A percentile compares a stretch with the other conserved stretches of the same genome.
These are phyloP conservation scores for Apiotrichum sp. DNA, from an alignment of 1,284 basidiomycete genomes.

Conservation along the genomic window DNA sequence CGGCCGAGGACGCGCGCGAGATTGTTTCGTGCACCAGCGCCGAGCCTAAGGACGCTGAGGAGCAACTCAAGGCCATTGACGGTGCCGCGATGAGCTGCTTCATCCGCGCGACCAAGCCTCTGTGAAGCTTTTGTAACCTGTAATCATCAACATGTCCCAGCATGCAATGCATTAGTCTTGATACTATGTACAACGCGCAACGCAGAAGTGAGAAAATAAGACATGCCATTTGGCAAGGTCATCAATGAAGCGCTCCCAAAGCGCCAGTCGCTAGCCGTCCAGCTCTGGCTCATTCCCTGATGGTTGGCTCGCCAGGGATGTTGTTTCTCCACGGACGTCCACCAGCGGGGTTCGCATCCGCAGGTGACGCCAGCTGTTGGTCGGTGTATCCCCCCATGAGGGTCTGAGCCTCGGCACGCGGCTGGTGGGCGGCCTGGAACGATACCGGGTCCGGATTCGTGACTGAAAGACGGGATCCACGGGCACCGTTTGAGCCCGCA, in stretches of 20 bases:
- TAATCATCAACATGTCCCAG: neutral
- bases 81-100: constrained; percentile 13
- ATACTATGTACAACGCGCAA: neutral
- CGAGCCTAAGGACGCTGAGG: constrained; percentile 2
- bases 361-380: neutral
- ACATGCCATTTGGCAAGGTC: too few relatives aligned
- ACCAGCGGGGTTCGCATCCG: too few relatives aligned
- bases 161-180: neutral
- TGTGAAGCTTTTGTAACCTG: neutral
- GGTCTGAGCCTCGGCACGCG: neutral
- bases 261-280: too few relatives aligned
- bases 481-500: too few relatives aligned
- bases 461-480: neutral
- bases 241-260: too few relatives aligned
- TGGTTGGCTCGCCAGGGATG: too few relatives aligned
- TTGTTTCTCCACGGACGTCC: too few relatives aligned
- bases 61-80: constrained; percentile 9
- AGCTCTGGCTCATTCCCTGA: too few relatives aligned
- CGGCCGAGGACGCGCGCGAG: constrained; percentile 14
- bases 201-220: neutral
- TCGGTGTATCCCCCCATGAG: neutral
- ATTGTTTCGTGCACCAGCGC: constrained; percentile 4
- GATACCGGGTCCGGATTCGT: neutral
- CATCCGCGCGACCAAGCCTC: constrained; percentile 12
- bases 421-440: neutral